phyloP scores from a whole-genome alignment of 1,284 basidiomycete genomes.

The Jaminaea rosea region DNA sequence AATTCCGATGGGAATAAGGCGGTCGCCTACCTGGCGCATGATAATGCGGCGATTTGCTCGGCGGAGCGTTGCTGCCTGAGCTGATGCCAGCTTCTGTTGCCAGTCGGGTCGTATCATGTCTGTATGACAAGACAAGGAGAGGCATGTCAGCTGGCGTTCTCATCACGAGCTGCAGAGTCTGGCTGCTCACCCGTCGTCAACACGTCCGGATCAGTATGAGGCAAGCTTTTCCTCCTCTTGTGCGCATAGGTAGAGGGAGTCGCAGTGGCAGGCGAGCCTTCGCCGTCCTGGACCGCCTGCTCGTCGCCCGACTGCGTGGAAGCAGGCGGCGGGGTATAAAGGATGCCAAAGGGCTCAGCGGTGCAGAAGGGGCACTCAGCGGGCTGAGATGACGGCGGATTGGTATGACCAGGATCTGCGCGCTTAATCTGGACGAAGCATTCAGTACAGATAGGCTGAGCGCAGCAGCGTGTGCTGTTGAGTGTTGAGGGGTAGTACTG shows the following conservation, averaged over 20 bases:
- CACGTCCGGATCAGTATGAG: conserved; percentile 27
- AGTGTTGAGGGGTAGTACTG: conserved; percentile 49
- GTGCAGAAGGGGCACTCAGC: conserved; percentile 95
- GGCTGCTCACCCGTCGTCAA: conserved; percentile 21
- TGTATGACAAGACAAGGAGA: not conserved
- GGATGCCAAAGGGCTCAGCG: conserved; percentile 87
- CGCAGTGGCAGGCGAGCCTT: too few relatives aligned
- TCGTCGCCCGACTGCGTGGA: conserved; percentile 4
- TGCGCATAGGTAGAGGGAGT: too few relatives aligned
- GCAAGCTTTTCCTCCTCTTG: conserved; percentile 22
- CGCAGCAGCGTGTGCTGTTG: conserved; percentile 92
- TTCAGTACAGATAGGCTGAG: conserved; percentile 96
- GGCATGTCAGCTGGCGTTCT: not conserved
- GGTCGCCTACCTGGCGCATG: conserved; percentile 95
- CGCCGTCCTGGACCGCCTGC: conserved; percentile 4
- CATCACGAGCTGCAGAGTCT: not conserved
- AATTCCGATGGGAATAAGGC: conserved; percentile 90
- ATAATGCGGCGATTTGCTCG: conserved; percentile 84
- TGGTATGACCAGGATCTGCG: conserved; percentile 59
- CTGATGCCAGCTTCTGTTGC: conserved; percentile 32
- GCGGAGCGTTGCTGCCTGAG: conserved; percentile 31
- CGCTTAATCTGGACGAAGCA: conserved; percentile 99
- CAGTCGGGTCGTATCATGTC: conserved; percentile 43
- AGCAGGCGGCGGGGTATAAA: conserved; percentile 68
- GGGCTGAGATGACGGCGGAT: conserved; percentile 33